These are phyloP conservation scores for Colletotrichum chrysophilum DNA, from an alignment of 2,329 filamentous ascomycete genomes.

Conservation along the genomic window DNA sequence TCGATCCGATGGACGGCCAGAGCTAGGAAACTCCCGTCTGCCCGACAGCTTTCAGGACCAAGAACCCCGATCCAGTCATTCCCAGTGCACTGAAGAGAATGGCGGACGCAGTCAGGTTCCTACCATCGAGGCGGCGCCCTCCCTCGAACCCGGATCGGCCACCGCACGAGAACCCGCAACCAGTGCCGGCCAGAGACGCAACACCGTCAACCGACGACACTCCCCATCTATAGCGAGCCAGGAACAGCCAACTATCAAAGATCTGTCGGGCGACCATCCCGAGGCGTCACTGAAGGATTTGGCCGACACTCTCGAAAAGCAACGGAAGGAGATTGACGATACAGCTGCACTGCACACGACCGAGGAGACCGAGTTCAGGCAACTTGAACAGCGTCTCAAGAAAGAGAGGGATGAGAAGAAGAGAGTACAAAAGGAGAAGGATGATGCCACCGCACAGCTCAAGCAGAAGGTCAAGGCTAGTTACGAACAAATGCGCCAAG, in stretches of 20 bases:
- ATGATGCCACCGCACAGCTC: conserved; percentile 85
- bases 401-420: conserved; percentile 82
- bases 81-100: conserved; percentile 43
- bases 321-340: conserved; percentile 85
- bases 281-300: conserved; percentile 77
- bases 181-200: conserved; percentile 55
- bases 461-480: conserved; percentile 81
- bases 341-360: conserved; percentile 72
- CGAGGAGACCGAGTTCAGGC: conserved; percentile 74
- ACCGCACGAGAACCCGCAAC: conserved; percentile 68
- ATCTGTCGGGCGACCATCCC: conserved; percentile 51
- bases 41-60: conserved; percentile 62
- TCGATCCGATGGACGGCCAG: conserved; percentile 67
- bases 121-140: conserved; percentile 64
- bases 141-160: conserved; percentile 64
- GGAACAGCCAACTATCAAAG: conserved; percentile 54
- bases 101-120: conserved; percentile 56
- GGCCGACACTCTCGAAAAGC: conserved; percentile 79
- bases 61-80: conserved; percentile 38
- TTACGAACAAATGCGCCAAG: conserved; percentile 80
- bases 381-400: conserved; percentile 70
- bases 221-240: conserved; percentile 52
- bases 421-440: conserved; percentile 83
- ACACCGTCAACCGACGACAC: conserved; percentile 74
- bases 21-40: conserved; percentile 60